These are phyloP conservation scores for Alopecurus myosuroides DNA, from an alignment of 176 grass and related monocot species.

Conservation along the genomic window DNA sequence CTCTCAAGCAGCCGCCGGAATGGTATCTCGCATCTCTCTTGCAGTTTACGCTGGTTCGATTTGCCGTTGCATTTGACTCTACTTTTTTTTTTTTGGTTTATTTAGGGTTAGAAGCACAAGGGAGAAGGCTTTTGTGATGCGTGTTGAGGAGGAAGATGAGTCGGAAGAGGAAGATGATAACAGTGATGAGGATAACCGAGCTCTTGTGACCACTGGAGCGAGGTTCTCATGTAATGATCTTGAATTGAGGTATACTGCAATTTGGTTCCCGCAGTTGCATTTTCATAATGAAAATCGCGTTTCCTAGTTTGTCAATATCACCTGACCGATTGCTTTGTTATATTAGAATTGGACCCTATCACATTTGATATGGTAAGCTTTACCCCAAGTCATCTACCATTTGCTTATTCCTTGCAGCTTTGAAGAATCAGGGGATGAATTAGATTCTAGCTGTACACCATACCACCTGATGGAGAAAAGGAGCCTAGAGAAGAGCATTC, in stretches of 20 bases:
- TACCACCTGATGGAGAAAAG: conserved; percentile 66
- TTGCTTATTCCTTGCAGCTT: conserved; percentile 46
- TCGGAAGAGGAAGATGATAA: conserved; percentile 19
- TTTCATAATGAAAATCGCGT: not conserved
- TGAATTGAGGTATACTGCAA: conserved; percentile 18
- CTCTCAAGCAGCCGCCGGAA: conserved; percentile 33
- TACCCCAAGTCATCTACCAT: not conserved
- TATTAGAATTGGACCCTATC: not conserved
- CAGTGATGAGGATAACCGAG: not conserved
- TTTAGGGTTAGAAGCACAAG: conserved; percentile 10
- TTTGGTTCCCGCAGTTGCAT: not conserved
- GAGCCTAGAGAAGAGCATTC: conserved; percentile 56
- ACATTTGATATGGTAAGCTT: not conserved
- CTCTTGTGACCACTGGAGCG: conserved; percentile 9
- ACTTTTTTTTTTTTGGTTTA: not conserved
- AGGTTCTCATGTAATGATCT: conserved; percentile 28
- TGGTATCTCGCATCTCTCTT: not conserved
- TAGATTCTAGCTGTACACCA: conserved; percentile 18
- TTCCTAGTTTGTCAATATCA: not conserved
- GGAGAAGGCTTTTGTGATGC: conserved; percentile 47
- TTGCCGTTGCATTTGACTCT: not conserved
- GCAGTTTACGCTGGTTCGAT: not conserved
- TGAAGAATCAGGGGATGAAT: conserved; percentile 51
- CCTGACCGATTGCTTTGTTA: not conserved
- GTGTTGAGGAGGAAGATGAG: conserved; percentile 39